Conservation (phyloP, 2,329 filamentous ascomycete species). For the Aspergillus flavus region DNA sequence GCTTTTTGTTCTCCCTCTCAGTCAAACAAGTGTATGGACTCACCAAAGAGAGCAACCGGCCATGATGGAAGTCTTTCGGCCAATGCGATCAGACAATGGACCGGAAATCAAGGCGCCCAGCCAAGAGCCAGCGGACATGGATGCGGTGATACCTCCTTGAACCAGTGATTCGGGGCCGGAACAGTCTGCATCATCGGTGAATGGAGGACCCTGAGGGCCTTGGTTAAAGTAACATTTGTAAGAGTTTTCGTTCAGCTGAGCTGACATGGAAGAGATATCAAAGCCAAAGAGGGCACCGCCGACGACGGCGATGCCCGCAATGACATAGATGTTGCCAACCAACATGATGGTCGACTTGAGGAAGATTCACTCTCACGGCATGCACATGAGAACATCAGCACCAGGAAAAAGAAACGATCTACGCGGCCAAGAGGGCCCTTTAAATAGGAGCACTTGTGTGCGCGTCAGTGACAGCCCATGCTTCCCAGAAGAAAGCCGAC, state of each 20-base stretch:
- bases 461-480: not conserved
- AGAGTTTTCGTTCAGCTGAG: constrained; percentile 38
- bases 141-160: constrained; percentile 70
- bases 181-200: constrained; percentile 50
- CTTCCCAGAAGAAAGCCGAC: not conserved
- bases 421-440: not conserved
- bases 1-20: not conserved
- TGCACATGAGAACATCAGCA: not conserved
- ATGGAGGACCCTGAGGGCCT: constrained; percentile 57
- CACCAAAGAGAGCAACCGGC: constrained; percentile 53
- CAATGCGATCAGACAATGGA: constrained; percentile 58
- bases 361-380: not conserved
- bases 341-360: constrained; percentile 20
- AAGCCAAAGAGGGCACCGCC: constrained; percentile 37
- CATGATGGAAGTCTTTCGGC: constrained; percentile 56
- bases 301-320: constrained; percentile 55
- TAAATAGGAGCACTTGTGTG: not conserved
- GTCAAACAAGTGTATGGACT: constrained; percentile 48
- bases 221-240: constrained; percentile 72
- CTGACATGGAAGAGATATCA: constrained; percentile 41
- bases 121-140: constrained; percentile 74
- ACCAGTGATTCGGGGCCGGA: constrained; percentile 50
- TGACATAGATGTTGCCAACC: constrained; percentile 61
- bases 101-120: constrained; percentile 60
- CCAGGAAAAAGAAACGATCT: not conserved